Evolutionary conservation across 257 asterid species (phyloP), one percentile per base, ranked within the genome.

Genomic region (Capsicum pubescens): DNA sequence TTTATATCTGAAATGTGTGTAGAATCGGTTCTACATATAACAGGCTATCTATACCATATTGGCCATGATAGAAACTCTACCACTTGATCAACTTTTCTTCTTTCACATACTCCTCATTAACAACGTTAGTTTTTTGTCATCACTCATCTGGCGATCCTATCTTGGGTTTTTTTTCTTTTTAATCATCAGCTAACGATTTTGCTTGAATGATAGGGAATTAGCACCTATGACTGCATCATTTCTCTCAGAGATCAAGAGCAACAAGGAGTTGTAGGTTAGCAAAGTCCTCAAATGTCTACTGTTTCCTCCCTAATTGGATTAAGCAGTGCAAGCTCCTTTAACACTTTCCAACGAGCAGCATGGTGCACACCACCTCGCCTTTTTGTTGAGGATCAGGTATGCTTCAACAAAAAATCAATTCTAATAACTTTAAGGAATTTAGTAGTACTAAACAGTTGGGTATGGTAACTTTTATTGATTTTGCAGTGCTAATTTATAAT

Each of bases 361-460:
- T 95, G 98, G 97, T 97, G 99, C 87, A 97, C 99, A 0, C 99
- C 99, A 5, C 99, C 99, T 1, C 97, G 98, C 19, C 95, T n/a
- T n/a, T n/a, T n/a, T n/a, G n/a, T n/a, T n/a, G n/a, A n/a, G n/a
- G n/a, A n/a, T n/a, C n/a, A n/a, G n/a, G n/a, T n/a, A n/a, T n/a
- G n/a, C n/a, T n/a, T n/a, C n/a, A n/a, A n/a, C n/a, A n/a, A n/a
- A n/a, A n/a, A n/a, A n/a, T n/a, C n/a, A n/a, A n/a, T n/a, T n/a
- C n/a, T n/a, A n/a, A n/a, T n/a, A n/a, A n/a, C n/a, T n/a, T n/a
- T n/a, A n/a, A n/a, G n/a, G n/a, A n/a, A n/a, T n/a, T n/a, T n/a
- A n/a, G n/a, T n/a, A n/a, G n/a, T n/a, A n/a, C n/a, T n/a, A n/a
- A n/a, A n/a, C n/a, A n/a, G n/a, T n/a, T n/a, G n/a, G n/a, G n/a